A percentile compares a stretch with the other conserved stretches of the same genome.
Evolutionary conservation across 768 basidiomycete genomes (phyloP).

Genomic region (Tylopilus rubrobrunneus): DNA sequence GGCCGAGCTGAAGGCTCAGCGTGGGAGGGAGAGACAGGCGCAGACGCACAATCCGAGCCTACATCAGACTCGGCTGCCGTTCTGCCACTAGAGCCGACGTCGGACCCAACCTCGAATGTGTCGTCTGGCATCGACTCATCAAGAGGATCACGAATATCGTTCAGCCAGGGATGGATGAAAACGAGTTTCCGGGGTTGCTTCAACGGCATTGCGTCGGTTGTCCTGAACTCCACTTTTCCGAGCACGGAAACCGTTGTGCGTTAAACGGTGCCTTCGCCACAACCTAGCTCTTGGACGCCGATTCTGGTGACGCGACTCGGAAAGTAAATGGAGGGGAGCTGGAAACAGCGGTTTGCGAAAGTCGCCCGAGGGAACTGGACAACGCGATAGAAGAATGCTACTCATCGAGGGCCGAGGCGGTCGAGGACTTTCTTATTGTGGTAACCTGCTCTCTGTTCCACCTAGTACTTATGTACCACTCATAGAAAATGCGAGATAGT

Average conservation of each 20-base stretch:
- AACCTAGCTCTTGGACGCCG: background rate
- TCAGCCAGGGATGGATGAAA: conserved; percentile 9
- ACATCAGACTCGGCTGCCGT: no score
- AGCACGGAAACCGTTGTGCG: background rate
- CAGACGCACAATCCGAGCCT: no score
- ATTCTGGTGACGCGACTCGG: background rate
- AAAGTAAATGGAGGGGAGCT: background rate
- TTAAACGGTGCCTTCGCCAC: background rate
- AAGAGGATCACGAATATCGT: background rate
- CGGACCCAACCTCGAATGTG: no score
- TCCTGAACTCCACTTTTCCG: no score
- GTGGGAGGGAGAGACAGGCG: no score
- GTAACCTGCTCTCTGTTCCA: no score
- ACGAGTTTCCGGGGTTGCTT: background rate
- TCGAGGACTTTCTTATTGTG: no score
- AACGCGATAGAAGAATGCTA: background rate
- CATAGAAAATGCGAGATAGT: no score
- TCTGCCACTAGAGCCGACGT: no score
- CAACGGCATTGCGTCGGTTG: background rate
- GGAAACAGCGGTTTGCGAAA: background rate
- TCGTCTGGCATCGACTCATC: background rate
- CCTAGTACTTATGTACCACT: no score
- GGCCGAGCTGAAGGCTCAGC: no score
- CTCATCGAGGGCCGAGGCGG: no score
- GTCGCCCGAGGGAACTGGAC: background rate